Base-by-base conservation (phyloP, 768 basidiomycete species). In the Tephrocybe sp. region DNA sequence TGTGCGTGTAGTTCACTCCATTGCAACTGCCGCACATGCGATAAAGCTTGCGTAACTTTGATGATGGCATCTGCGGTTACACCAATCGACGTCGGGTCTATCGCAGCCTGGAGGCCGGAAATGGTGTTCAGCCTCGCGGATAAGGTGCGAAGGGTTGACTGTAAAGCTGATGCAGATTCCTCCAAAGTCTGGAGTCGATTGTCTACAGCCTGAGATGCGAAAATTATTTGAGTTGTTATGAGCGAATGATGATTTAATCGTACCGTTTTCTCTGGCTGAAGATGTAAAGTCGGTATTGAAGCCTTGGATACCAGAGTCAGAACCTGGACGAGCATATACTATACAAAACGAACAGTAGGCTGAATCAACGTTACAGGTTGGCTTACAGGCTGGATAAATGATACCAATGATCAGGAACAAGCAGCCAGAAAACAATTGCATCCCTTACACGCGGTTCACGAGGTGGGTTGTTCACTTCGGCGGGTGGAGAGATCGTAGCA, bases 61-160 rank as follows among this genome's bases (percentile, higher is more conserved):
- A 70, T 65, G 25, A 91, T 85, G 1, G 85, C 79, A 55, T 89
- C 86, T n/a, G 88, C 86, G 14, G 79, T 80, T 40, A 70, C 66
- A 34, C 75, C 78, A 43, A 91, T 78, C 4, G 76, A 69, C 20
- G 60, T 45, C 26, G 75, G 71, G 60, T 89, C 85, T 46, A 73
- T 37, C 17, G 72, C 49, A 33, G 56, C 56, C 8, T 67, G 59
- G 26, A 64, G 65, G n/a, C 67, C 62, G 4, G 80, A 72, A n/a
- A 81, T 65, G 11, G 67, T 56, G 24, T 68, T 65, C 43, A 90
- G 65, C 62, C 78, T 77, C 24, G 73, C 62, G 3, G 85, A 79
- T 25, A 90, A 69, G 17, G 63, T 61, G 24, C 71, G 72, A 30
- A 90, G 71, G 9, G 81, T 74, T 24, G 65, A 55, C 62, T 86